Base-by-base conservation (phyloP, 2,329 filamentous ascomycete genomes). In the Neopestalotiopsis sp. region DNA sequence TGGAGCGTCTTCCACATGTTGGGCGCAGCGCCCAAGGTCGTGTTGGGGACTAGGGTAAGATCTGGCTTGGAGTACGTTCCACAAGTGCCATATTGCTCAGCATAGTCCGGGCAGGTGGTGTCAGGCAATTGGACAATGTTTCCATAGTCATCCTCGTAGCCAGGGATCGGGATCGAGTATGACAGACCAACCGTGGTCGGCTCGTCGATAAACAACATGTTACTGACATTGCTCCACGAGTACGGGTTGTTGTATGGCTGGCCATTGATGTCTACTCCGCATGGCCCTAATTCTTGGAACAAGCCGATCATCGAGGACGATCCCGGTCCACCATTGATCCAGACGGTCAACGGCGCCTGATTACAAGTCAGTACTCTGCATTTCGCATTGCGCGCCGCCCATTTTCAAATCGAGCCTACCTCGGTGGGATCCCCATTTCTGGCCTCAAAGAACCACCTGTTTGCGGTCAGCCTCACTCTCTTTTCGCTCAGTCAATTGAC, bases 1-100 rank as follows among this genome's bases (percentile, higher is more conserved):
- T 90, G 88, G 34, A 90, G 74, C 0, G 86, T 88, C 76, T 86
- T 87, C 86, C 86, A 90, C 80, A 90, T 87, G 67, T 85, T 86
- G 1, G 87, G 87, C 4, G 88, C 88, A 2, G 88, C 87, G 65
- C 78, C 79, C n/a, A 79, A 72, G 1, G 87, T 89, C 5, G 81
- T 81, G 72, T 88, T 87, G 9, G 86, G 84, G 0, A 85, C 88
- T 61, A 87, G 73, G 0, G 81, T 83, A 10, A 81, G 74, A 69
- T 88, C 84, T 0, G 84, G 81, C 68, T 84, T 83, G 13, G 85
- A 87, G 72, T 85, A 90, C 1, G 88, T 90, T 10, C 86, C 88
- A 72, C 88, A 90, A 24, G 52, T 67, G 52, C 78, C 80, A 12
- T 78, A 76, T 12, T 67, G 68, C 3, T 83, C 69, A 10, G 75